phyloP scores from a whole-genome alignment of 495 filamentous ascomycete genomes.

The Talaromyces proteolyticus region DNA sequence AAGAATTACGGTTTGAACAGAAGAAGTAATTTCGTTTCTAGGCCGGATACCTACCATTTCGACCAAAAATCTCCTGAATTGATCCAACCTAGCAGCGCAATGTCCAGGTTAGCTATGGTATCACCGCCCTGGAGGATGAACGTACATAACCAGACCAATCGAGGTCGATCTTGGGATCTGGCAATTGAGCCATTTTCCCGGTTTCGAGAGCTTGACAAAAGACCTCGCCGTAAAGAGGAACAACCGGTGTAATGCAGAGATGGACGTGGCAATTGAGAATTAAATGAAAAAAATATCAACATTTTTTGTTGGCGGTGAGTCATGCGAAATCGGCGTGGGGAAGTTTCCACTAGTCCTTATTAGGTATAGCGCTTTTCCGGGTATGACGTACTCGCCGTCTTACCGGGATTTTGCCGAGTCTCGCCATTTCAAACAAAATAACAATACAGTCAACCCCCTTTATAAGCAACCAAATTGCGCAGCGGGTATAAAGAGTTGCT shows the following conservation, averaged over 20 bases:
- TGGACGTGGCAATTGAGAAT: neutral
- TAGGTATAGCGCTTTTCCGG: neutral
- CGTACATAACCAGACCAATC: constrained; percentile 69
- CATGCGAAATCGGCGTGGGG: constrained; percentile 9
- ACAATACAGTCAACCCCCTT: too few species aligned
- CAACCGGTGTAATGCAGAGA: too few species aligned
- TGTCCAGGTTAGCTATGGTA: neutral
- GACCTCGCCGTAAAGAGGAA: too few species aligned
- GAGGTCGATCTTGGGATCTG: constrained; percentile 71
- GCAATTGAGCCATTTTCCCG: constrained; percentile 16
- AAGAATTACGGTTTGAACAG: too few species aligned
- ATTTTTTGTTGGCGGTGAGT: constrained; percentile 6
- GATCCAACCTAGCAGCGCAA: constrained; percentile 20
- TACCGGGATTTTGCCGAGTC: neutral
- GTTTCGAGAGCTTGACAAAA: too few species aligned
- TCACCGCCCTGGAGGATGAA: neutral
- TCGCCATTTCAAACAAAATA: too few species aligned
- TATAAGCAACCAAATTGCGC: too few species aligned
- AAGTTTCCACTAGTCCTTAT: neutral
- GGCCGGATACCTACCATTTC: neutral
- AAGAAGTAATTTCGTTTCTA: too few species aligned
- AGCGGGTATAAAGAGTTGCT: too few species aligned
- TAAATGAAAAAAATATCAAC: neutral
- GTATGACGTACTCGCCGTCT: too few species aligned
- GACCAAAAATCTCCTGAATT: constrained; percentile 70